Base-by-base conservation (phyloP, 352 stramenopile genomes). In the Globisporangium echinulatum region DNA sequence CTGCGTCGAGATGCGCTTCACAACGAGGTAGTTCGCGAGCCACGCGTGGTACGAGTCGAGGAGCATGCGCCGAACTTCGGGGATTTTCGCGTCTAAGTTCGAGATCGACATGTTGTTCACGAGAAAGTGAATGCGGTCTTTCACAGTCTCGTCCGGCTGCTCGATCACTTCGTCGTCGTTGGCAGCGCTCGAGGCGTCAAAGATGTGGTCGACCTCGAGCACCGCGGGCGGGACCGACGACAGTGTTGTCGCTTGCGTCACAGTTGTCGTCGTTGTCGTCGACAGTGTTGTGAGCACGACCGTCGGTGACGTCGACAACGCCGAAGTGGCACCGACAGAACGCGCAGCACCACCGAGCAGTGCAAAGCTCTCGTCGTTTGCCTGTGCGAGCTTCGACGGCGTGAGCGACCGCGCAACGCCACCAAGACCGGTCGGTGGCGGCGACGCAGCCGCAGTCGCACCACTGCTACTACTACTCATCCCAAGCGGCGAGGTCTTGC, bases 61-160 rank as follows among this genome's bases (percentile, higher is more conserved):
- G 33, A 99, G 68, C 67, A 99, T 87, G 46, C 97, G 94, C 50
- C 92, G 96, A 44, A 99, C 81, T 62, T 99, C 96, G 19, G 94
- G 79, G 37, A 98, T 97, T 76, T 99, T 99, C 37, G 80, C 81
- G 54, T 99, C 94, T 19, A 99, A 74, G 69, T 99, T 99, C 33
- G 85, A 96, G 56, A 97, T 93, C 50, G 96, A 97, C 71, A 99
- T 94, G 71, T 99, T 99, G 79, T 99, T 99, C 66, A 99, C 97
- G 17, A 99, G 94, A 65, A 99, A 99, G 70, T 99, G 96, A 63
- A 99, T 97, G n/a, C 96, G 82, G 70, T 99, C 97, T 57, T 98
- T 85, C 51, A 98, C 67, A 19, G 61, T 81, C 66, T 93, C 82
- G 11, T 94, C 86, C 0, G 86, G 86, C 58, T 96, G 84, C 48